phyloP scores from a whole-genome alignment of 1,284 basidiomycete species.

The Retiboletus flavoniger region DNA sequence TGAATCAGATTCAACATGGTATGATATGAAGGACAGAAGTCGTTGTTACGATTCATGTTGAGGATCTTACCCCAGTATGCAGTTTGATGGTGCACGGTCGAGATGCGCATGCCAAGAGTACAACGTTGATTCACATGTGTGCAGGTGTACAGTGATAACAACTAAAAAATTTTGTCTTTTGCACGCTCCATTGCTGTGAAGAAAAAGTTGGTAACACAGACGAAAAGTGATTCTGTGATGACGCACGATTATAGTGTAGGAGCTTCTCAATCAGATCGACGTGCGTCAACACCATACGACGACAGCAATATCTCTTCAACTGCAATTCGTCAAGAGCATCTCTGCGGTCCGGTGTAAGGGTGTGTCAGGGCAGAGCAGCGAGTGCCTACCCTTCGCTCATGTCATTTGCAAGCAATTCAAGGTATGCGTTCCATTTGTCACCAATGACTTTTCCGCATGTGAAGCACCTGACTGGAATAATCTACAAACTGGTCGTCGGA shows the following conservation, averaged over 20 bases:
- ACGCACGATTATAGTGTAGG: constrained; percentile 93
- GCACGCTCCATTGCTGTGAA: constrained; percentile 33
- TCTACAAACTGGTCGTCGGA: constrained; percentile 45
- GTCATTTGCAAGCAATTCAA: constrained; percentile 76
- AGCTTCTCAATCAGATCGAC: constrained; percentile 97
- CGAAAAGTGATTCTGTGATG: not conserved
- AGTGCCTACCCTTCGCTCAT: constrained; percentile 78
- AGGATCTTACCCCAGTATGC: not conserved
- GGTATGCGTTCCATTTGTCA: constrained; percentile 88
- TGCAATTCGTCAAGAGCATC: constrained; percentile 92
- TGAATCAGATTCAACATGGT: not conserved
- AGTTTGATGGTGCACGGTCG: not conserved
- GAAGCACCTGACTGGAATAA: constrained; percentile 86
- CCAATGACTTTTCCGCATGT: constrained; percentile 93
- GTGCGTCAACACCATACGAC: constrained; percentile 97
- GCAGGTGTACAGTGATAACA: constrained; percentile 5
- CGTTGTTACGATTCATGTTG: not conserved
- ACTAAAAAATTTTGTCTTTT: constrained; percentile 29
- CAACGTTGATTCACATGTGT: not conserved
- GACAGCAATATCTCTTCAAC: constrained; percentile 93
- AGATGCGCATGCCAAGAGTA: not conserved
- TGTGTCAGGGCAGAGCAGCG: not conserved
- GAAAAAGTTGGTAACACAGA: not conserved
- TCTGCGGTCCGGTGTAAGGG: constrained; percentile 40
- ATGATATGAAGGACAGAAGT: not conserved